Percentiles rank a stretch among this genome's conserved stretches.
Conservation (phyloP, 2,329 filamentous ascomycete species). For the Samsoniella hepiali region DNA sequence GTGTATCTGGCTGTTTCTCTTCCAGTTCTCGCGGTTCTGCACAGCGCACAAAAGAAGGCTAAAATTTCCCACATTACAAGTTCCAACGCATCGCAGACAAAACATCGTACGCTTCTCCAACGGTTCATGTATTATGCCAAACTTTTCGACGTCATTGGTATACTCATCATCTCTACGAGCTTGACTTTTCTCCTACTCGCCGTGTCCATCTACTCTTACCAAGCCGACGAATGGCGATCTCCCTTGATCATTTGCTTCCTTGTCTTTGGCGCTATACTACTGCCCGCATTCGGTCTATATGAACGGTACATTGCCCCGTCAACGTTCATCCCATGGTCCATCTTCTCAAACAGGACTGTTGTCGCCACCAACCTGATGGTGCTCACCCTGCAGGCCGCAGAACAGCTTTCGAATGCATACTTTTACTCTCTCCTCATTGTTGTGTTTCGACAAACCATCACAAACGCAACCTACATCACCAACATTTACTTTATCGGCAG, state of each 20-base stretch:
- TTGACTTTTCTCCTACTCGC: slow-evolving; percentile 65
- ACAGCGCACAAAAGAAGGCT: slow-evolving; percentile 22
- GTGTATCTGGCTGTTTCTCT: slow-evolving; percentile 57
- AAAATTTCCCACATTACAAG: no score
- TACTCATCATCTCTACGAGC: slow-evolving; percentile 58
- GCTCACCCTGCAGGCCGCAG: slow-evolving; percentile 35
- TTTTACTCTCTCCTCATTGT: slow-evolving; percentile 40
- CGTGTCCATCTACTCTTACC: slow-evolving; percentile 53
- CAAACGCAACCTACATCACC: slow-evolving; percentile 36
- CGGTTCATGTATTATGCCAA: slow-evolving; percentile 51
- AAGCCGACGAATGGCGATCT: slow-evolving; percentile 39
- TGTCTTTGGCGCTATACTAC: slow-evolving; percentile 35
- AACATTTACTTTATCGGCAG: slow-evolving; percentile 38
- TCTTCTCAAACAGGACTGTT: slow-evolving; percentile 37
- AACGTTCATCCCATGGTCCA: slow-evolving; percentile 36
- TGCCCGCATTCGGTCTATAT: slow-evolving; percentile 37
- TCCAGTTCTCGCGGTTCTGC: slow-evolving; percentile 55
- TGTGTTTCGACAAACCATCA: slow-evolving; percentile 35
- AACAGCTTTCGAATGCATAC: slow-evolving; percentile 37
- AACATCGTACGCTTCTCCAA: neutral
- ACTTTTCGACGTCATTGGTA: slow-evolving; percentile 62
- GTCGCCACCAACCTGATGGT: slow-evolving; percentile 37
- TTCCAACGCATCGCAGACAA: no score
- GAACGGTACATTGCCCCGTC: slow-evolving; percentile 38
- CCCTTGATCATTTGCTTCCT: slow-evolving; percentile 42